Base-by-base conservation (phyloP, 192 early-diverging fungal species). In the Fimicolochytrium jonesii region DNA sequence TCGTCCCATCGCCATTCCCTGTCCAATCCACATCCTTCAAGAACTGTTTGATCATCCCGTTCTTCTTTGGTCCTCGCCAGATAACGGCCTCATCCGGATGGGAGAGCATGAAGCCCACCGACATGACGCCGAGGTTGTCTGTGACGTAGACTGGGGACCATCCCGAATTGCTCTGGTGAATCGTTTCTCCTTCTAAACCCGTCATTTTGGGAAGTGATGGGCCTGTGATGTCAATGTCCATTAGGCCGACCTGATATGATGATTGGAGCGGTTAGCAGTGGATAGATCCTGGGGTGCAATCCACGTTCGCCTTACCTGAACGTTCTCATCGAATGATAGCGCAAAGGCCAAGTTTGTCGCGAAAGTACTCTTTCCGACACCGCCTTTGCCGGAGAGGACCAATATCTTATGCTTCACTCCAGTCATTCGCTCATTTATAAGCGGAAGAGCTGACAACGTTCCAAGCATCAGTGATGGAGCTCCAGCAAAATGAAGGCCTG, bases 41-140 rank as follows among this genome's bases (percentile, higher is more conserved):
- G 55, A 99, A 97, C 74, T 95, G 96, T 59, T 91, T 91, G 70
- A 99, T 99, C 86, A 99, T 92, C 6, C 93, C 90, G 73, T 89
- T 97, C 82, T 99, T 99, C 68, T 99, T 99, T 30, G 97, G 93
- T 2, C 97, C 97, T 35, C 94, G 83, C 97, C 97, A 99, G 22
- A 99, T 92, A 13, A 99, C 92, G 23, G 97, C 92, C 59, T 95
- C 87, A 63, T 95, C 86, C 56, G 87, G 88, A 66, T 81, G 87
- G 33, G 82, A 83, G 49, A 99, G 77, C 68, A 99, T 80, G 53
- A 97, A 99, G 37, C 91, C 94, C 44, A 99, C 93, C 4, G 94
- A 97, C 96, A 99, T 99, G 48, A 92, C 94, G 17, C 72, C 64
- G 1, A 80, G 59, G 44, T 81, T 79, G 63, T 79, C 78, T 29